Conservation (phyloP, 192 early-diverging fungal genomes). For the Globomyces pollinis-pini region DNA sequence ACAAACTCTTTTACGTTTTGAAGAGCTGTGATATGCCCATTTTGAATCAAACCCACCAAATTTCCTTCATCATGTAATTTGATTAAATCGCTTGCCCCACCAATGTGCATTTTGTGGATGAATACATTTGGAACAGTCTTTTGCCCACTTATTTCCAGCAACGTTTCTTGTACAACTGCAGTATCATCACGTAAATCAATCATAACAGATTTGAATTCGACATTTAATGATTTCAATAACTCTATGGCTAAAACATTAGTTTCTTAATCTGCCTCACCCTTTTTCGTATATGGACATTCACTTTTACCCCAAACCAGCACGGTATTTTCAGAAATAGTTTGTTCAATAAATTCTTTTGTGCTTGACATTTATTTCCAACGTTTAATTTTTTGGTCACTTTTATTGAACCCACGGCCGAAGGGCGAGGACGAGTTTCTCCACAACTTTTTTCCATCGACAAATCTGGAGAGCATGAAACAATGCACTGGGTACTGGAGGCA, state of each 20-base stretch:
- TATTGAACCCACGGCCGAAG: too few species aligned
- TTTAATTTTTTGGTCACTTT: too few species aligned
- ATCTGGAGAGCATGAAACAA: too few species aligned
- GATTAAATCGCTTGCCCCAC: constrained; percentile 6
- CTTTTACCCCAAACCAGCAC: not conserved
- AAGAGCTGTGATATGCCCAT: too few species aligned
- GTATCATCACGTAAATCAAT: constrained; percentile 33
- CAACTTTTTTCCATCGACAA: too few species aligned
- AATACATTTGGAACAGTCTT: constrained; percentile 38
- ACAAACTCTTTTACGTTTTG: constrained; percentile 2
- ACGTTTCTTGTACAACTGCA: constrained; percentile 35
- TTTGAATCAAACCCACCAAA: not conserved
- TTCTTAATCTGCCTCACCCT: not conserved
- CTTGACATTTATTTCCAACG: too few species aligned
- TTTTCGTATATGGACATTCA: not conserved
- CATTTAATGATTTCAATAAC: too few species aligned
- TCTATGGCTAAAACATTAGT: not conserved
- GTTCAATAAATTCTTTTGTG: too few species aligned
- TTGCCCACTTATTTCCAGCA: constrained; percentile 37
- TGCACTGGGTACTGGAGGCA: too few species aligned
- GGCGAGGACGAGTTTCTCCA: too few species aligned
- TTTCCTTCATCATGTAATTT: not conserved
- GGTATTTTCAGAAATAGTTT: too few species aligned
- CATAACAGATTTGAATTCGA: constrained; percentile 14
- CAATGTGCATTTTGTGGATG: constrained; percentile 23